phyloP scores from a whole-genome alignment of 805 yeast genomes.

The Ogataea methanolica region DNA sequence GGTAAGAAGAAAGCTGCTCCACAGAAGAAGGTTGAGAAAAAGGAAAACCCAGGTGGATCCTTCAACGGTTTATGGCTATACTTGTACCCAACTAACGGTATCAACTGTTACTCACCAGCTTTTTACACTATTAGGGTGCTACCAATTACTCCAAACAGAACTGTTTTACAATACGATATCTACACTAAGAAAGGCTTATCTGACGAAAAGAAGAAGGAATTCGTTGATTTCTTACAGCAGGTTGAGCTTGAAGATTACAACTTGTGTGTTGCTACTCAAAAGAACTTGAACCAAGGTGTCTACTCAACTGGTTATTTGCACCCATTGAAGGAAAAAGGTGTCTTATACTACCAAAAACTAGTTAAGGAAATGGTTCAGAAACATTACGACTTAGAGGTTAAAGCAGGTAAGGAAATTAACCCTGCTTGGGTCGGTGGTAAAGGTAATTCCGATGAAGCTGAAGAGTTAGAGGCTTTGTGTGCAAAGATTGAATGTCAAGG shows the following conservation, averaged over 20 bases:
- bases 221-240: slow-evolving; percentile 57
- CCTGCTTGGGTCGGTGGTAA: slow-evolving; percentile 46
- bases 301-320: slow-evolving; percentile 56
- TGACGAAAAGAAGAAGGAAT: slow-evolving; percentile 50
- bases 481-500: slow-evolving; percentile 47
- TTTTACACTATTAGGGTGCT: slow-evolving; percentile 60
- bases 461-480: slow-evolving; percentile 48
- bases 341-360: slow-evolving; percentile 49
- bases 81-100: slow-evolving; percentile 54
- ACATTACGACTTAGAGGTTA: slow-evolving; percentile 44
- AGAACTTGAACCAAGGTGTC: slow-evolving; percentile 56
- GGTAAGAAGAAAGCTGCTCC: slow-evolving; percentile 31
- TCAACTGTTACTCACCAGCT: slow-evolving; percentile 63
- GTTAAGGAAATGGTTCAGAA: slow-evolving; percentile 55
- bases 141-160: slow-evolving; percentile 49
- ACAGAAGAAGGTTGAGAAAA: slow-evolving; percentile 23
- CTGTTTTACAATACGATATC: slow-evolving; percentile 56
- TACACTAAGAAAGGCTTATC: slow-evolving; percentile 56
- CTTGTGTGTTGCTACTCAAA: slow-evolving; percentile 54
- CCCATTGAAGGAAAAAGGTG: slow-evolving; percentile 57
- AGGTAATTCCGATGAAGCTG: slow-evolving; percentile 37
- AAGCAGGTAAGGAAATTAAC: slow-evolving; percentile 41
- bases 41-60: slow-evolving; percentile 53
- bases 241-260: slow-evolving; percentile 62
- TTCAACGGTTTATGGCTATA: slow-evolving; percentile 62